A percentile compares a stretch with the other conserved stretches of the same genome.
Conservation (phyloP, 495 filamentous ascomycete genomes). For the Aspergillus sclerotiicarbonarius region DNA sequence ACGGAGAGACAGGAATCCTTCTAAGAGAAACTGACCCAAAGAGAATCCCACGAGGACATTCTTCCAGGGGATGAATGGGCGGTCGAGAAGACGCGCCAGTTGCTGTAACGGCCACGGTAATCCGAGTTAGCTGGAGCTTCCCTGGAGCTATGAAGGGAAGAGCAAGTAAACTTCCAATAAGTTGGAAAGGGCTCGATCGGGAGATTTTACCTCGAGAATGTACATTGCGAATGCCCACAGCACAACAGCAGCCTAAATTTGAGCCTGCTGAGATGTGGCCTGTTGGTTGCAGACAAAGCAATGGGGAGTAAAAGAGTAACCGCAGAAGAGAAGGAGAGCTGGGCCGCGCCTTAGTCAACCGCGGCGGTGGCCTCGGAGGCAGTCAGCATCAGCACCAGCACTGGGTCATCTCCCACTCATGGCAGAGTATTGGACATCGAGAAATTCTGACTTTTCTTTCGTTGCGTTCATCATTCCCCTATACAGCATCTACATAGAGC, state of each 20-base stretch:
- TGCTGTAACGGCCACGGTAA: conserved; percentile 52
- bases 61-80: conserved; percentile 96
- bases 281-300: conserved; percentile 5
- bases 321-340: neutral
- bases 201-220: conserved; percentile 41
- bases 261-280: conserved; percentile 32
- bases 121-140: conserved; percentile 7
- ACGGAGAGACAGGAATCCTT: conserved; percentile 77
- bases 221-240: conserved; percentile 34
- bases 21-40: conserved; percentile 80
- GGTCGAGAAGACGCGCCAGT: conserved; percentile 82
- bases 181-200: neutral
- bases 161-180: neutral
- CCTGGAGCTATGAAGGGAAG: conserved; percentile 2
- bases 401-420: neutral
- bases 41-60: conserved; percentile 91
- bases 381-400: neutral
- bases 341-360: conserved; percentile 3
- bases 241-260: conserved; percentile 24
- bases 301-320: conserved; percentile 5
- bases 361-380: neutral
- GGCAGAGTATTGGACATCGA: neutral
- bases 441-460: conserved; percentile 13
- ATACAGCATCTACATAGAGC: conserved; percentile 35
- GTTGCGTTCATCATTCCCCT: conserved; percentile 25